Evolutionary conservation across 306 rosid genomes (phyloP).

Genomic region (Glycyrrhiza uralensis): DNA sequence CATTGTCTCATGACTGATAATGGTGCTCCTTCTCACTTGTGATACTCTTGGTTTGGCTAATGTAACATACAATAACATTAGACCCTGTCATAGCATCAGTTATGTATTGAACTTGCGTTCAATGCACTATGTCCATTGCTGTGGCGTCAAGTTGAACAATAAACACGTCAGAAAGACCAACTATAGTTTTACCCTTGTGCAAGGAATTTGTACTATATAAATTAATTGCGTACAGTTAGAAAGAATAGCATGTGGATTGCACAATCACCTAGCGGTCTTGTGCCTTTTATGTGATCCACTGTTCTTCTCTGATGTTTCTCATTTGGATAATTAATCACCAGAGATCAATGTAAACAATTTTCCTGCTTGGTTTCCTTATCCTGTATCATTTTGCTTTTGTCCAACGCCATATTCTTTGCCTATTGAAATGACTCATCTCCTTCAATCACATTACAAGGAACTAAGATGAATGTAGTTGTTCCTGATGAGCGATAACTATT

Average conservation of each 20-base stretch:
- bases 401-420: background rate
- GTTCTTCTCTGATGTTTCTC: background rate
- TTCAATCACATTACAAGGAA: background rate
- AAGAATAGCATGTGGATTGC: constrained; percentile 16
- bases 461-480: too few species aligned
- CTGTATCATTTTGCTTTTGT: background rate
- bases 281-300: background rate
- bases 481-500: too few species aligned
- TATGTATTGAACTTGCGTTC: constrained; percentile 7
- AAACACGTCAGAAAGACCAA: background rate
- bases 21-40: constrained; percentile 23
- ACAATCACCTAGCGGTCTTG: background rate
- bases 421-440: background rate
- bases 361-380: background rate
- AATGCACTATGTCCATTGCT: background rate
- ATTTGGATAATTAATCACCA: background rate
- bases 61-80: background rate
- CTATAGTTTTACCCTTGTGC: background rate
- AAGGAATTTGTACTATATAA: background rate
- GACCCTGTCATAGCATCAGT: background rate
- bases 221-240: background rate
- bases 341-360: background rate
- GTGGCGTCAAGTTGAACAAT: background rate
- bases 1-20: constrained; percentile 61
- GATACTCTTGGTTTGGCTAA: constrained; percentile 6